Percentiles rank a stretch among this genome's conserved stretches.
These are phyloP conservation scores for Daldinia decipiens DNA, from an alignment of 495 filamentous ascomycete species.

Conservation along the genomic window DNA sequence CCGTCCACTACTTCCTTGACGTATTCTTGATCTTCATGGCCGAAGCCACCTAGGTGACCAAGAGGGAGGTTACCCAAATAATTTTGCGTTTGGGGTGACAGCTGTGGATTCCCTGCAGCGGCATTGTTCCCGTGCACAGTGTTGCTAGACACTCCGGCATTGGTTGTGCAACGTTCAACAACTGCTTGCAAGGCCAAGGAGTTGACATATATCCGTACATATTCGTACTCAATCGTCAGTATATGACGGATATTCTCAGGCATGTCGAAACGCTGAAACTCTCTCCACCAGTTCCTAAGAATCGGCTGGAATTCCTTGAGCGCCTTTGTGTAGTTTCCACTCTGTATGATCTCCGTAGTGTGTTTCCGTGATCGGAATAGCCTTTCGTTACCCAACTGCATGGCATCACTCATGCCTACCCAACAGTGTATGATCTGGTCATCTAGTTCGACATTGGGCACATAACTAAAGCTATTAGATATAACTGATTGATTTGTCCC, in stretches of 20 bases:
- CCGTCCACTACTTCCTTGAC: conserved; percentile 90
- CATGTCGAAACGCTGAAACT: conserved; percentile 75
- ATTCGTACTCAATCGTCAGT: conserved; percentile 89
- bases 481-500: conserved; percentile 62
- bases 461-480: conserved; percentile 65
- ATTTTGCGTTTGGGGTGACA: conserved; percentile 68
- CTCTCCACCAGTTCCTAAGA: conserved; percentile 75
- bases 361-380: conserved; percentile 85
- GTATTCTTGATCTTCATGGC: conserved; percentile 74
- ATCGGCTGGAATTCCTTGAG: conserved; percentile 85
- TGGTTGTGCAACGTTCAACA: conserved; percentile 88
- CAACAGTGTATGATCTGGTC: conserved; percentile 89
- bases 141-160: conserved; percentile 61
- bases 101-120: conserved; percentile 54
- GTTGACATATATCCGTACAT: conserved; percentile 91
- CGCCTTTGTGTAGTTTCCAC: conserved; percentile 78
- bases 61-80: conserved; percentile 66
- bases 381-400: conserved; percentile 85
- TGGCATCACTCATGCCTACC: conserved; percentile 88
- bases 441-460: conserved; percentile 68
- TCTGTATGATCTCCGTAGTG: conserved; percentile 86
- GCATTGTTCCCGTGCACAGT: conserved; percentile 40
- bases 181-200: conserved; percentile 93
- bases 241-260: conserved; percentile 83
- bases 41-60: conserved; percentile 65